Percentiles rank a stretch among this genome's conserved stretches.
phyloP scores from a whole-genome alignment of 352 stramenopile species.

The Blastocystis sp. region DNA sequence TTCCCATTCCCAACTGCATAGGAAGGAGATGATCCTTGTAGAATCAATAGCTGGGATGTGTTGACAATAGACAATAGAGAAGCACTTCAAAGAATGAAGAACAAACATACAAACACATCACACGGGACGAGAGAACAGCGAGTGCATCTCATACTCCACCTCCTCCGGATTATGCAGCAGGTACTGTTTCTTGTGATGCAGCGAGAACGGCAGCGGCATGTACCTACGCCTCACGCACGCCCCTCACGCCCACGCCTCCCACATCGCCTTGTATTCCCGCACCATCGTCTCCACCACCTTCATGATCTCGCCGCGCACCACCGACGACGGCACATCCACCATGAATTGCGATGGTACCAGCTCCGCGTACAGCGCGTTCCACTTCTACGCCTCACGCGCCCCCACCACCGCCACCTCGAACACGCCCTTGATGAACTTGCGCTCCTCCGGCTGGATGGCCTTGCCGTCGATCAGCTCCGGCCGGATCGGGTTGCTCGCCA shows the following conservation, averaged over 20 bases:
- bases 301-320: conserved; percentile 27
- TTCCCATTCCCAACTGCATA: too few species aligned
- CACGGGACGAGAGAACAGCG: conserved; percentile 14
- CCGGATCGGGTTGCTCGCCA: conserved; percentile 13
- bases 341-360: conserved; percentile 41
- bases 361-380: conserved; percentile 44
- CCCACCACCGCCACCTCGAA: background rate
- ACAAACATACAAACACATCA: conserved; percentile 27
- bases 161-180: conserved; percentile 31
- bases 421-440: conserved; percentile 22
- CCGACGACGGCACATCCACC: conserved; percentile 7
- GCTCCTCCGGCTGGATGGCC: conserved; percentile 5
- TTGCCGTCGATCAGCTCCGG: conserved; percentile 5
- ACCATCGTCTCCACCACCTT: conserved; percentile 14
- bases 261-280: conserved; percentile 41
- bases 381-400: background rate
- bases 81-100: too few species aligned
- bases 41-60: too few species aligned
- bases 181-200: conserved; percentile 53
- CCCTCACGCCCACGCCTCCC: background rate
- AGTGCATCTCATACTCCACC: conserved; percentile 30
- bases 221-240: background rate
- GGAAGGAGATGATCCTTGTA: too few species aligned
- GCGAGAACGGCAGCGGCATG: conserved; percentile 20
- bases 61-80: too few species aligned